phyloP scores from a whole-genome alignment of 129 eudicot genomes.

The Pseudognaphalium luteoalbum region DNA sequence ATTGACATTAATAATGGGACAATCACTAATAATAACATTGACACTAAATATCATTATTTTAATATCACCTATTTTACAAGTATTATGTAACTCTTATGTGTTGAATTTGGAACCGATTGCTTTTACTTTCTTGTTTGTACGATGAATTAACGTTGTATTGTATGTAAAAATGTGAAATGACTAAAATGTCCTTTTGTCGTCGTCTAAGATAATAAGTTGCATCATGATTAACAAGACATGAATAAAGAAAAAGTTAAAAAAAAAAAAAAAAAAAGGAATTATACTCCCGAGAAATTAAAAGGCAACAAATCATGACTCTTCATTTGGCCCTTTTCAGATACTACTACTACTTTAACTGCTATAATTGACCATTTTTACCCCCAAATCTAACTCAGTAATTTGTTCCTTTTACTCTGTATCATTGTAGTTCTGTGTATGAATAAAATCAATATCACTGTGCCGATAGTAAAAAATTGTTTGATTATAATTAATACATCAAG shows the following conservation, averaged over 20 bases:
- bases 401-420: not conserved
- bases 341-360: conserved; percentile 27
- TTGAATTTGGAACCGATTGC: too few relatives aligned
- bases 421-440: too few relatives aligned
- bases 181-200: conserved; percentile 30
- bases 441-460: too few relatives aligned
- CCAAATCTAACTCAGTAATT: not conserved
- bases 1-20: too few relatives aligned
- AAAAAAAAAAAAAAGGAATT: conserved; percentile 18
- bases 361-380: conserved; percentile 33
- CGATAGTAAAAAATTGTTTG: too few relatives aligned
- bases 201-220: not conserved
- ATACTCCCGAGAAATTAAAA: conserved; percentile 42
- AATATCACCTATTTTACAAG: too few relatives aligned
- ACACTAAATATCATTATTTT: too few relatives aligned
- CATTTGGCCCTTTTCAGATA: conserved; percentile 35
- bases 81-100: too few relatives aligned
- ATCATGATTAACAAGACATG: conserved; percentile 38
- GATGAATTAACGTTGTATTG: not conserved
- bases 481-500: too few relatives aligned
- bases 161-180: conserved; percentile 14
- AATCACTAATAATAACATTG: too few relatives aligned
- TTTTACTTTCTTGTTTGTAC: too few relatives aligned
- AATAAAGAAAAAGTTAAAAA: conserved; percentile 37
- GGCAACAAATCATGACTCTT: conserved; percentile 41